Evolutionary conservation across 2,329 filamentous ascomycete genomes (phyloP).

Genomic region (Nemania sp.): DNA sequence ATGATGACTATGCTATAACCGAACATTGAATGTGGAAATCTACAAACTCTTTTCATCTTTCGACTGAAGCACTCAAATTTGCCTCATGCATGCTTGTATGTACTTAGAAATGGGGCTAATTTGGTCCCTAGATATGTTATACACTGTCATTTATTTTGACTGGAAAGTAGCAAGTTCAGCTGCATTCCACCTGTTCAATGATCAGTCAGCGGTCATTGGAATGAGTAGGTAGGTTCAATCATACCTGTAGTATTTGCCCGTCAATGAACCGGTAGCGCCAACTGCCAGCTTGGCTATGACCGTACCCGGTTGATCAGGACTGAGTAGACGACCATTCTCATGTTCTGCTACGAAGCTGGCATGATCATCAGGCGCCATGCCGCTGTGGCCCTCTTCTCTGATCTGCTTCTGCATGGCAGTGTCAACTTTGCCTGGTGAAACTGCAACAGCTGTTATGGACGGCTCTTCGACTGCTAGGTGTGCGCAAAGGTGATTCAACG

Average conservation of each 20-base stretch:
- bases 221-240: slow-evolving; percentile 37
- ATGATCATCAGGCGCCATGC: slow-evolving; percentile 62
- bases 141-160: slow-evolving; percentile 10
- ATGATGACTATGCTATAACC: slow-evolving; percentile 82
- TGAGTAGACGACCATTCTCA: slow-evolving; percentile 70
- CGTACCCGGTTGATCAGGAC: slow-evolving; percentile 80
- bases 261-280: slow-evolving; percentile 66
- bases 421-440: slow-evolving; percentile 81
- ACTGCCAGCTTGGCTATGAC: slow-evolving; percentile 82
- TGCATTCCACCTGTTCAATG: slow-evolving; percentile 52
- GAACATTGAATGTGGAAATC: slow-evolving; percentile 68
- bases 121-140: not conserved
- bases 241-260: slow-evolving; percentile 74
- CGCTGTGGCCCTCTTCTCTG: slow-evolving; percentile 58
- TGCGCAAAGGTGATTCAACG: slow-evolving; percentile 74
- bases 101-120: slow-evolving; percentile 18
- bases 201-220: slow-evolving; percentile 32
- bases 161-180: slow-evolving; percentile 59
- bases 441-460: slow-evolving; percentile 69
- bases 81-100: slow-evolving; percentile 23
- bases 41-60: slow-evolving; percentile 82
- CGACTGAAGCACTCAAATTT: slow-evolving; percentile 62
- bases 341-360: slow-evolving; percentile 70
- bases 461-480: slow-evolving; percentile 79
- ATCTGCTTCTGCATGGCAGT: slow-evolving; percentile 90